Evolutionary conservation across 495 filamentous ascomycete genomes (phyloP).

Genomic region (Trichoderma reesei): DNA sequence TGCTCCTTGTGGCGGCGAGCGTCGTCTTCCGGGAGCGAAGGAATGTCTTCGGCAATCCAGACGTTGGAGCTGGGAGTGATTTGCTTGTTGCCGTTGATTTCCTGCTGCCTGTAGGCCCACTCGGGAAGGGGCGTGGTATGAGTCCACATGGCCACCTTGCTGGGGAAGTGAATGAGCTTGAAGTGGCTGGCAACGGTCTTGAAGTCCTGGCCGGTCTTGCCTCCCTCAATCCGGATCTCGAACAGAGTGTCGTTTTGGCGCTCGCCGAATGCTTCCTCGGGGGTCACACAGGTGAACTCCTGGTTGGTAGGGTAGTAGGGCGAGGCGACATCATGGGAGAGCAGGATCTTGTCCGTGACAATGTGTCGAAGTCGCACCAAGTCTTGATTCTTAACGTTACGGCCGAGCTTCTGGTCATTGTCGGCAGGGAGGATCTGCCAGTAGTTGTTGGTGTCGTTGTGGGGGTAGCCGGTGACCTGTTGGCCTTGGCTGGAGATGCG

Average conservation of each 20-base stretch:
- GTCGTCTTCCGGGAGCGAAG: conserved; percentile 58
- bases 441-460: conserved; percentile 97
- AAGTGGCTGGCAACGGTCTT: conserved; percentile 83
- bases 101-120: conserved; percentile 93
- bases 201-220: conserved; percentile 74
- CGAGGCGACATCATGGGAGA: conserved; percentile 98
- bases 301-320: conserved; percentile 96
- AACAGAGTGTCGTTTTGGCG: conserved; percentile 87
- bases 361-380: conserved; percentile 80
- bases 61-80: conserved; percentile 79
- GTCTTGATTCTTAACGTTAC: conserved; percentile 73
- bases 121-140: conserved; percentile 88
- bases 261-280: conserved; percentile 63
- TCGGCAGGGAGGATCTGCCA: conserved; percentile 81
- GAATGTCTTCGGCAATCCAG: conserved; percentile 88
- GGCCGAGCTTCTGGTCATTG: conserved; percentile 44
- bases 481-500: conserved; percentile 95
- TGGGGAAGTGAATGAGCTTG: conserved; percentile 87
- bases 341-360: conserved; percentile 73
- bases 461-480: conserved; percentile 96
- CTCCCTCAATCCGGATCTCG: conserved; percentile 81
- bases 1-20: conserved; percentile 61
- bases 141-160: conserved; percentile 98
- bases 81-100: conserved; percentile 99
- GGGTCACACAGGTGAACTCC: conserved; percentile 80